These are phyloP conservation scores for Volvariella volvacea DNA, from an alignment of 1,284 basidiomycete genomes.

Conservation along the genomic window DNA sequence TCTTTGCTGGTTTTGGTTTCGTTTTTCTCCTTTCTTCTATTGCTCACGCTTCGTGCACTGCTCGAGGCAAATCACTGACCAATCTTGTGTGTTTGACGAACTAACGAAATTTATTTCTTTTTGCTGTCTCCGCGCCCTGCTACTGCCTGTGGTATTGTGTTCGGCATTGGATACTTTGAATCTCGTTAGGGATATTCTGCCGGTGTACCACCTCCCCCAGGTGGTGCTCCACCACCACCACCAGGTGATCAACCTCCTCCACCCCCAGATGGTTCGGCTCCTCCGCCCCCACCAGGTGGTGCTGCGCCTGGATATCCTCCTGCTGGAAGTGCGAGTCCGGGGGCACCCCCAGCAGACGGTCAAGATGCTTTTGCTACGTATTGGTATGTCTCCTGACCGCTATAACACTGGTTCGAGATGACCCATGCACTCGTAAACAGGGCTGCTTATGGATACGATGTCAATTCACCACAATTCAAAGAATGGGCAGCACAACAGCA, in stretches of 20 bases:
- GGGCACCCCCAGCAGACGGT: slow-evolving; percentile 52
- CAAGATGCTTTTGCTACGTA: slow-evolving; percentile 63
- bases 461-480: slow-evolving; percentile 76
- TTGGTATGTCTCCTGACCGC: slow-evolving; percentile 39
- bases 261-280: slow-evolving; percentile 36
- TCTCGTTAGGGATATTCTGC: slow-evolving; percentile 39
- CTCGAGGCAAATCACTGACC: not conserved
- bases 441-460: slow-evolving; percentile 87
- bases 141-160: not conserved
- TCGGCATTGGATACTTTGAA: not conserved
- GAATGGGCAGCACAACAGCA: slow-evolving; percentile 69
- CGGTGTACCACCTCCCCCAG: slow-evolving; percentile 44
- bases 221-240: slow-evolving; percentile 48
- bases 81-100: not conserved
- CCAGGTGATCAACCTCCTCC: slow-evolving; percentile 41
- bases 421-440: slow-evolving; percentile 26
- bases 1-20: slow-evolving; percentile 2
- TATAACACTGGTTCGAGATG: not conserved
- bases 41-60: not conserved
- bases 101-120: no score
- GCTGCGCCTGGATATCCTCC: slow-evolving; percentile 17
- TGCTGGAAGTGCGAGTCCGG: slow-evolving; percentile 31
- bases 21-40: slow-evolving; percentile 2
- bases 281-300: slow-evolving; percentile 39
- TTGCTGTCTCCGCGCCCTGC: no score